Evolutionary conservation across 441 rosid genomes (phyloP), one percentile per base, ranked within the genome.

Genomic region (Adansonia rubrostipa): DNA sequence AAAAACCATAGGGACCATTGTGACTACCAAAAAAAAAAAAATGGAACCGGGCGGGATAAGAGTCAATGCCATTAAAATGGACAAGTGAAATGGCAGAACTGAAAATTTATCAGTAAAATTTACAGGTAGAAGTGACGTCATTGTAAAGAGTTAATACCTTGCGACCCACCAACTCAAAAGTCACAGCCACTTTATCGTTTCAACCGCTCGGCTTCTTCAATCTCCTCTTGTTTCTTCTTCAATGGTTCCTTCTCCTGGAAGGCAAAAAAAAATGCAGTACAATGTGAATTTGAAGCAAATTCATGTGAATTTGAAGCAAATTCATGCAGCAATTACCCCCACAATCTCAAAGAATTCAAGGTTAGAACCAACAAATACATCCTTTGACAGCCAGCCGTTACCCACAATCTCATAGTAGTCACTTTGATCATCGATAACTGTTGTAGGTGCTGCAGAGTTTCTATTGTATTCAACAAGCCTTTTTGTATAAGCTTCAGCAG

Each of bases 351-450:
- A 60, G 24, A 76, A 42, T 28, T 71, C 56, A 61, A 56, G 45
- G 56, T 72, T 53, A 9, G 22, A 69, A 64, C 57, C 57, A 66
- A 77, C 73, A 60, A 22, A 51, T 85, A 93, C 99, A 98, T 94
- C 97, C 73, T 78, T 86, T 13, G 98, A 94, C 11, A 96, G 88
- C 98, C 99, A 96, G 84, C 84, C 92, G 78, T 93, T 96, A 64
- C 92, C 89, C 86, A 92, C 98, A 42, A 89, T 86, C 84, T 92
- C 99, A 40, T 92, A 96, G 84, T 96, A 94, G 83, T 94, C 97
- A 77, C 98, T 94, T 77, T 96, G 99, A 82, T 96, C 98, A 81
- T 96, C 99, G 71, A 94, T 94, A 75, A 94, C 98, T 13, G 95
- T 89, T 10, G 98, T 96, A 20, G 97, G 95, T 0, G 95, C 96